These are phyloP conservation scores for Setaria viridis DNA, from an alignment of 202 grass and related monocot species.

Conservation along the genomic window DNA sequence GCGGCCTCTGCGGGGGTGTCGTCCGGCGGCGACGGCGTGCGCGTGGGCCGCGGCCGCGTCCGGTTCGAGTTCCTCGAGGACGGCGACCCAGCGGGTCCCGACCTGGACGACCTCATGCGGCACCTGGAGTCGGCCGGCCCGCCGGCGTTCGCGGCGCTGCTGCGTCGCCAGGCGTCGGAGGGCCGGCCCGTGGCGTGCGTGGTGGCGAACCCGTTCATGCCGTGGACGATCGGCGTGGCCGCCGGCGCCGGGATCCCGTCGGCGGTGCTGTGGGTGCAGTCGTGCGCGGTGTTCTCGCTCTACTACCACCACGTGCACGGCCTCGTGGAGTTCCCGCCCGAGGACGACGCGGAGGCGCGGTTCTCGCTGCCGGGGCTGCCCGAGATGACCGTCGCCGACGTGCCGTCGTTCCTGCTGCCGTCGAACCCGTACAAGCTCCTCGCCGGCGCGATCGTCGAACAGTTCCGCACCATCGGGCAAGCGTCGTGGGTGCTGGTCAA, in stretches of 20 bases:
- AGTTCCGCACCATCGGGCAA: conserved; percentile 59
- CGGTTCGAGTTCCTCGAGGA: conserved; percentile 80
- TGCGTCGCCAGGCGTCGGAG: conserved; percentile 45
- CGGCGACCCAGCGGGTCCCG: not conserved
- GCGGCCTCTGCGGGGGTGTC: conserved; percentile 39
- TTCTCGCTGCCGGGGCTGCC: conserved; percentile 68
- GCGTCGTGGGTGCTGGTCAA: conserved; percentile 79
- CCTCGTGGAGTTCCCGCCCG: conserved; percentile 60
- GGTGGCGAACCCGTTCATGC: conserved; percentile 82
- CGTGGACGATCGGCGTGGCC: conserved; percentile 72
- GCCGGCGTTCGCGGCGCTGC: conserved; percentile 39
- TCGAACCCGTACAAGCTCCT: conserved; percentile 72
- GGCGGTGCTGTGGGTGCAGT: conserved; percentile 88
- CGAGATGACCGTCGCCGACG: conserved; percentile 52
- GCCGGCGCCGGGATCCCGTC: conserved; percentile 58
- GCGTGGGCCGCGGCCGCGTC: conserved; percentile 57
- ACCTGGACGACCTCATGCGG: conserved; percentile 48
- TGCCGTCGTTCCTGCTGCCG: conserved; percentile 84
- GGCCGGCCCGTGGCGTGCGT: conserved; percentile 68
- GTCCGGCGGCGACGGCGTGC: conserved; percentile 47
- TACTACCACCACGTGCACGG: conserved; percentile 82
- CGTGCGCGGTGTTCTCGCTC: conserved; percentile 71
- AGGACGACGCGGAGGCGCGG: conserved; percentile 44
- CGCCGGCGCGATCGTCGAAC: conserved; percentile 51
- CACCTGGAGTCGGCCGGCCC: conserved; percentile 47